Evolutionary conservation across 2,329 filamentous ascomycete genomes (phyloP).

Genomic region (Trichophyton schoenleinii): DNA sequence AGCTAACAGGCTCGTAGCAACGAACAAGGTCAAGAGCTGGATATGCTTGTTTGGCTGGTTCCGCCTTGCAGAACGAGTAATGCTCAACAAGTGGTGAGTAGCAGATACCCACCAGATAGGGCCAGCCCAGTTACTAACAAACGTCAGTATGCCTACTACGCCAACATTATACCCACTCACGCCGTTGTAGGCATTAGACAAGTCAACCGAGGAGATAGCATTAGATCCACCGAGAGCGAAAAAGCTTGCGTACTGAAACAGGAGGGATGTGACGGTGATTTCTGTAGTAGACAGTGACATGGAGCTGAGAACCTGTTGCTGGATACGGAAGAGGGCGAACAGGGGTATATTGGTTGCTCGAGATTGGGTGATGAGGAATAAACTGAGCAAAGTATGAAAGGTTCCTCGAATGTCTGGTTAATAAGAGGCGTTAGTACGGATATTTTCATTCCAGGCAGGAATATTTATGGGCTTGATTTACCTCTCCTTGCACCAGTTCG

Average conservation of each 20-base stretch:
- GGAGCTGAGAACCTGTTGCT: constrained; percentile 42
- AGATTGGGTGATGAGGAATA: constrained; percentile 79
- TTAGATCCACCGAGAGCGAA: constrained; percentile 88
- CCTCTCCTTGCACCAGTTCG: neutral
- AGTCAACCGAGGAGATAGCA: constrained; percentile 86
- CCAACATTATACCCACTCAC: constrained; percentile 65
- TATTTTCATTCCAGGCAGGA: neutral
- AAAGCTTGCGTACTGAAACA: constrained; percentile 72
- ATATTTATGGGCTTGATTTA: neutral
- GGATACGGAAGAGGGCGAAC: constrained; percentile 59
- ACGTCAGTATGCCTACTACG: constrained; percentile 73
- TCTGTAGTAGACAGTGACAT: constrained; percentile 38
- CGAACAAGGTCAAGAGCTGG: constrained; percentile 57
- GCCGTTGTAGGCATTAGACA: constrained; percentile 92
- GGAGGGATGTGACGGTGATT: constrained; percentile 56
- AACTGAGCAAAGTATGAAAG: constrained; percentile 57
- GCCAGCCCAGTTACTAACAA: constrained; percentile 81
- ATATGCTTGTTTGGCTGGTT: constrained; percentile 21
- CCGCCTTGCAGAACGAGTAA: constrained; percentile 9
- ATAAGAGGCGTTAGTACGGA: neutral
- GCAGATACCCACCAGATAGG: constrained; percentile 75
- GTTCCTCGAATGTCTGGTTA: constrained; percentile 15
- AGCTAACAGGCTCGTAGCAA: constrained; percentile 50
- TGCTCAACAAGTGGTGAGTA: constrained; percentile 28
- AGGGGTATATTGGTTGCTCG: constrained; percentile 74